Evolutionary conservation across 768 basidiomycete genomes (phyloP).

Genomic region (Suillus decipiens): DNA sequence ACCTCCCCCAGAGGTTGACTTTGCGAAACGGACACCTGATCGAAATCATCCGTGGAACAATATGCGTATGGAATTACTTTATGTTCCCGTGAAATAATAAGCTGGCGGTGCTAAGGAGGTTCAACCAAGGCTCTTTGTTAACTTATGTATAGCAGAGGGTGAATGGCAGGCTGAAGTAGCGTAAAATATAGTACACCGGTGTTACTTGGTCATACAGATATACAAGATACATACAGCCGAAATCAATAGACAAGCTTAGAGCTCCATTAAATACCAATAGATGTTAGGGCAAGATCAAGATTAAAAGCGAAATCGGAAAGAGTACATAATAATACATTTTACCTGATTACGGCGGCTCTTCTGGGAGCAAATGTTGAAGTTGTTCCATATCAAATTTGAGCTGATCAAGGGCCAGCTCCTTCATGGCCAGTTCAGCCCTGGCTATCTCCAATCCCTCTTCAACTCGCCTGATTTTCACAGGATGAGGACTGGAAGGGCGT

Average conservation of each 20-base stretch:
- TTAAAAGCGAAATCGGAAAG: background rate
- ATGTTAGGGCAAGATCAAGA: background rate
- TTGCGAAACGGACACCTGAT: conserved; percentile 32
- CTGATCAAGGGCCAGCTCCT: conserved; percentile 22
- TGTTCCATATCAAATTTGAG: conserved; percentile 26
- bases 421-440: conserved; percentile 22
- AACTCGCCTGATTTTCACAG: conserved; percentile 19
- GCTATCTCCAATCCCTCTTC: conserved; percentile 25
- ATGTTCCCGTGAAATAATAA: conserved; percentile 32
- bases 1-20: conserved; percentile 39
- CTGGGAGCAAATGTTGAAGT: conserved; percentile 13
- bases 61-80: conserved; percentile 35
- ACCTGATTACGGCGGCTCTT: background rate
- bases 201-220: background rate
- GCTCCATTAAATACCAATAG: background rate
- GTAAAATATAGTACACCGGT: background rate
- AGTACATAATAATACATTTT: background rate
- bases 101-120: background rate
- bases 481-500: conserved; percentile 18
- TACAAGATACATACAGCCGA: background rate
- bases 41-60: conserved; percentile 47
- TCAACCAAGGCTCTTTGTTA: background rate
- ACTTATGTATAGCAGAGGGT: background rate
- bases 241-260: background rate
- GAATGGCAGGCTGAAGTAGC: background rate